Conservation (phyloP, 345 rosid genomes). For the Salix udensis region DNA sequence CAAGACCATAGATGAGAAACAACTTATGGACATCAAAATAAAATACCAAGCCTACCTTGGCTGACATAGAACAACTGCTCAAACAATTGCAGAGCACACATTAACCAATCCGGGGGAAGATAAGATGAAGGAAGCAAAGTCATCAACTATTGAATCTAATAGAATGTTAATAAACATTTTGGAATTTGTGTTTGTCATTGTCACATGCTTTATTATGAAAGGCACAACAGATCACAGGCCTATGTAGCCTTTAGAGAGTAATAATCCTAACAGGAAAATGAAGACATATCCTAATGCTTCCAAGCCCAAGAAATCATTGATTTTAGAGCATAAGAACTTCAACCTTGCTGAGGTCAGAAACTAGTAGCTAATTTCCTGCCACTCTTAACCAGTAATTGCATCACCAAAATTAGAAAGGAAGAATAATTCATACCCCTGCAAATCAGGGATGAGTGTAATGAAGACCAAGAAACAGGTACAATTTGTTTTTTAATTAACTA, state of each 20-base stretch:
- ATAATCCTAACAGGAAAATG: neutral
- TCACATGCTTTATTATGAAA: neutral
- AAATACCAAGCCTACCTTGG: neutral
- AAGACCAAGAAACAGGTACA: neutral
- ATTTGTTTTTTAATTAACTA: neutral
- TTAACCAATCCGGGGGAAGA: neutral
- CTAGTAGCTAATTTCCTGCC: neutral
- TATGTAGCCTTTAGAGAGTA: neutral
- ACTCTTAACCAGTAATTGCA: neutral
- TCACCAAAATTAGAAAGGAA: neutral
- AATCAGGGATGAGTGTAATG: conserved; percentile 5
- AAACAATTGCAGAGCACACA: neutral
- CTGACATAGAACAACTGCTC: neutral
- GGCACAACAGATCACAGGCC: neutral
- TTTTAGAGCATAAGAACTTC: neutral
- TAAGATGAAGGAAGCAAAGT: neutral
- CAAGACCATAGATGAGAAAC: neutral
- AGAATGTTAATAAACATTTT: neutral
- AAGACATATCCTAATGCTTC: neutral
- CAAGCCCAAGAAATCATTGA: neutral
- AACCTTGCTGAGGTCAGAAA: conserved; percentile 8
- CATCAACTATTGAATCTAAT: neutral
- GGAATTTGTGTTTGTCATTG: neutral
- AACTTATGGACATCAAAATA: neutral
- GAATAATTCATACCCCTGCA: neutral